Conservation (phyloP, 306 rosid genomes). For the Castanea crenata region DNA sequence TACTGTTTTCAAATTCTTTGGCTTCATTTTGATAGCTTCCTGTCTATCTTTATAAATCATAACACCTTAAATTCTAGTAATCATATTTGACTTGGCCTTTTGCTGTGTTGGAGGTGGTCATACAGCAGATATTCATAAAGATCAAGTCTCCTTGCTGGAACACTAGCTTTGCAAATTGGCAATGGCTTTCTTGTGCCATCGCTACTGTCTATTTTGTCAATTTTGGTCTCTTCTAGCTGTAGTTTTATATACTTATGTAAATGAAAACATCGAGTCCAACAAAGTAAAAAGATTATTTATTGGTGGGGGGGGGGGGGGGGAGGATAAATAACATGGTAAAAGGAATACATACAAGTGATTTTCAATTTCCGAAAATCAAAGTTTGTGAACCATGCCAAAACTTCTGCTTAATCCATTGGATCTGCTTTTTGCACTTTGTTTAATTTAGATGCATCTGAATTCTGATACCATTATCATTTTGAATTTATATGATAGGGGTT, state of each 20-base stretch:
- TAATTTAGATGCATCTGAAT: not conserved
- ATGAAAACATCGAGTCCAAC: not conserved
- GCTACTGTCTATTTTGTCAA: not conserved
- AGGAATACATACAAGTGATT: not conserved
- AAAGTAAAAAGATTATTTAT: no score
- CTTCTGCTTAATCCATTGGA: not conserved
- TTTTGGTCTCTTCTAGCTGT: not conserved
- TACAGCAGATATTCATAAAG: not conserved
- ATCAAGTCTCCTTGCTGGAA: not conserved
- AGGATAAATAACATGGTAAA: not conserved
- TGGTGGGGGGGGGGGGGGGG: accelerated
- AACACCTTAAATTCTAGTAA: not conserved
- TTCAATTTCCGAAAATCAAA: not conserved
- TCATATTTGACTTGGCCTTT: not conserved
- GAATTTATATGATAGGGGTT: constrained; percentile 42
- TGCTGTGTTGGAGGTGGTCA: not conserved
- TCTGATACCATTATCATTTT: constrained; percentile 1
- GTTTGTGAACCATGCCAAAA: not conserved
- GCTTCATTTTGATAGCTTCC: not conserved
- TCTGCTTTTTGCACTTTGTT: not conserved
- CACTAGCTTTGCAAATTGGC: not conserved
- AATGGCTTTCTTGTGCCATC: not conserved
- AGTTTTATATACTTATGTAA: not conserved
- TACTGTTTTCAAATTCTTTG: not conserved
- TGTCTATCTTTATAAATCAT: not conserved